Conservation (phyloP, 2,329 filamentous ascomycete species). For the Xylaria sp. region DNA sequence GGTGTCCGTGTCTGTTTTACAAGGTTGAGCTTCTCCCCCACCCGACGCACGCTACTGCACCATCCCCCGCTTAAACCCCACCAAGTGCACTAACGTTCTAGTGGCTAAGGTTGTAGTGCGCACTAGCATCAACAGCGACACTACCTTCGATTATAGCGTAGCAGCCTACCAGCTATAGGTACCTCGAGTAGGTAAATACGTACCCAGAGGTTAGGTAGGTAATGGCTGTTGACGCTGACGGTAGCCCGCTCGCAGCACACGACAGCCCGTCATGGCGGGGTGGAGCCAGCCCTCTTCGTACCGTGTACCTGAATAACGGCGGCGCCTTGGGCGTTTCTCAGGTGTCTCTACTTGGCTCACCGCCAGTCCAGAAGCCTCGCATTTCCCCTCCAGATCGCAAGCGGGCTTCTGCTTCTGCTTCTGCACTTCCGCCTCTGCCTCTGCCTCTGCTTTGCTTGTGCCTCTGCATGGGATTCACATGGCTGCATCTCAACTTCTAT, state of each 20-base stretch:
- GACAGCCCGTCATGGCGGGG: constrained; percentile 6
- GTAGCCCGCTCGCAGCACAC: constrained; percentile 10
- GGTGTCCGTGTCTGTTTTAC: neutral
- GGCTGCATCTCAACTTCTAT: constrained; percentile 25
- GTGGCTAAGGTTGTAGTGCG: too few relatives aligned
- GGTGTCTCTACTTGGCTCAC: constrained; percentile 27
- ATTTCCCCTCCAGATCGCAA: constrained; percentile 29
- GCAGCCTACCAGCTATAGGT: too few relatives aligned
- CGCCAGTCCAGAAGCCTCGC: constrained; percentile 31
- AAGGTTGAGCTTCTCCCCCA: constrained; percentile 4
- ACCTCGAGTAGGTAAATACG: too few relatives aligned
- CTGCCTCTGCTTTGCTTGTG: too few relatives aligned
- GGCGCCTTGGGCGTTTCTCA: neutral
- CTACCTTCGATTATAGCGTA: neutral
- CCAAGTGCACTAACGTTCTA: neutral
- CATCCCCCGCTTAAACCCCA: constrained; percentile 20
- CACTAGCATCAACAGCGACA: too few relatives aligned
- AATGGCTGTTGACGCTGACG: constrained; percentile 14
- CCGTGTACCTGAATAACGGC: neutral
- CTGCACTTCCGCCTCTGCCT: too few relatives aligned
- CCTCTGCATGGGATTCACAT: constrained; percentile 29
- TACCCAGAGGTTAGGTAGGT: too few relatives aligned
- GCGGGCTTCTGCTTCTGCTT: constrained; percentile 13
- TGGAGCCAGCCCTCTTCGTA: constrained; percentile 8
- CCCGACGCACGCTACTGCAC: constrained; percentile 18